Evolutionary conservation across 805 yeast genomes (phyloP).

Genomic region (Brettanomyces nanus): DNA sequence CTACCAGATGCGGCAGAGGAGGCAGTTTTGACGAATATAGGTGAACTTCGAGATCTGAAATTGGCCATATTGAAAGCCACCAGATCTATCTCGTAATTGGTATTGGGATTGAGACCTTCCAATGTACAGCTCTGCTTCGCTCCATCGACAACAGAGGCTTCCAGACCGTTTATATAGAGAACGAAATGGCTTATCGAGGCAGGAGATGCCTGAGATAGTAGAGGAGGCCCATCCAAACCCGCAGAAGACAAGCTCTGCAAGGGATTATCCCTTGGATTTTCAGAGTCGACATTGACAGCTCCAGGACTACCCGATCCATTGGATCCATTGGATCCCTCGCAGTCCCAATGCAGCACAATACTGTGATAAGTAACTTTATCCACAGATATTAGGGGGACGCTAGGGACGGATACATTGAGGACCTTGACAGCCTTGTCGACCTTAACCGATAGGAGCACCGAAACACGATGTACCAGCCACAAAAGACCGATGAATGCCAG

Average conservation of each 20-base stretch:
- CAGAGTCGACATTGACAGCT: neutral
- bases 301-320: neutral
- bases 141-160: constrained; percentile 27
- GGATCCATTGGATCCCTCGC: no score
- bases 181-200: constrained; percentile 27
- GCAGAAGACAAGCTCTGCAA: neutral
- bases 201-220: constrained; percentile 15
- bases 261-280: neutral
- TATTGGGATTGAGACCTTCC: constrained; percentile 25
- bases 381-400: constrained; percentile 44
- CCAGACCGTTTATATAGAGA: constrained; percentile 33
- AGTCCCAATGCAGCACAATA: constrained; percentile 50
- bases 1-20: constrained; percentile 15
- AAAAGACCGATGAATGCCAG: constrained; percentile 16
- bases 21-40: constrained; percentile 35
- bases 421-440: constrained; percentile 37
- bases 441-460: constrained; percentile 30
- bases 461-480: constrained; percentile 25
- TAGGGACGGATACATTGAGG: constrained; percentile 47
- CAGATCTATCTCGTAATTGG: constrained; percentile 35
- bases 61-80: constrained; percentile 32
- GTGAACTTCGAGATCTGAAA: constrained; percentile 33
- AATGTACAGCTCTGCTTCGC: constrained; percentile 29
- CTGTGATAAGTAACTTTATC: constrained; percentile 40
- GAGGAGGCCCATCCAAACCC: constrained; percentile 18